A percentile compares a stretch with the other conserved stretches of the same genome.
Conservation (phyloP, 306 rosid genomes). For the Fragaria ananassa region DNA sequence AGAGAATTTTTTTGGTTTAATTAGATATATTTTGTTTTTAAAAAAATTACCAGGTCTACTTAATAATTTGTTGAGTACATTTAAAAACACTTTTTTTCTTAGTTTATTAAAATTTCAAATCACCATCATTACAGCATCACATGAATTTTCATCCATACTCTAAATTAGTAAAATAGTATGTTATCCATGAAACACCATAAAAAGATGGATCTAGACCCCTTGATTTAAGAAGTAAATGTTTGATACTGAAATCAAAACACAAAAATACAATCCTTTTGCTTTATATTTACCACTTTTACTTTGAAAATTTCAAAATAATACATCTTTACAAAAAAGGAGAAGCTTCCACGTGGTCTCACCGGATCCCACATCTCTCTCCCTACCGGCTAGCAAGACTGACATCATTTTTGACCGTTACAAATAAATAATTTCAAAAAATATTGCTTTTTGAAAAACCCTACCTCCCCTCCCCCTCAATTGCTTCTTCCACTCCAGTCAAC, state of each 20-base stretch:
- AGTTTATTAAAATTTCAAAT: too few species aligned
- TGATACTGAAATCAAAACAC: not conserved
- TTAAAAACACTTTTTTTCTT: too few species aligned
- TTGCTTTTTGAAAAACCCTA: constrained; percentile 13
- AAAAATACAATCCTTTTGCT: not conserved
- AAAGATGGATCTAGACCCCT: not conserved
- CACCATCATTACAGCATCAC: not conserved
- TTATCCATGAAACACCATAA: not conserved
- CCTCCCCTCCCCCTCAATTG: constrained; percentile 14
- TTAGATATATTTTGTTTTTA: too few species aligned
- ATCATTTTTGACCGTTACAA: constrained; percentile 60
- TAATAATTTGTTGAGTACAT: too few species aligned
- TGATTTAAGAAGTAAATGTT: not conserved
- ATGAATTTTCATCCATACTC: not conserved
- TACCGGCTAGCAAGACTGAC: constrained; percentile 30
- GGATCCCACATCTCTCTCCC: constrained; percentile 30
- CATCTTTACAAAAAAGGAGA: constrained; percentile 15
- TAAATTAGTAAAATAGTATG: not conserved
- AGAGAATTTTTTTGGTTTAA: too few species aligned
- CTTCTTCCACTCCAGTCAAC: constrained; percentile 29
- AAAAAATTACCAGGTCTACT: too few species aligned
- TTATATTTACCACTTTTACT: not conserved
- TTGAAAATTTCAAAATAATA: not conserved
- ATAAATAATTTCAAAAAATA: constrained; percentile 30
- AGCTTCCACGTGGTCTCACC: constrained; percentile 20